Conservation (phyloP, 257 asterid genomes). For the Osmanthus fragrans region DNA sequence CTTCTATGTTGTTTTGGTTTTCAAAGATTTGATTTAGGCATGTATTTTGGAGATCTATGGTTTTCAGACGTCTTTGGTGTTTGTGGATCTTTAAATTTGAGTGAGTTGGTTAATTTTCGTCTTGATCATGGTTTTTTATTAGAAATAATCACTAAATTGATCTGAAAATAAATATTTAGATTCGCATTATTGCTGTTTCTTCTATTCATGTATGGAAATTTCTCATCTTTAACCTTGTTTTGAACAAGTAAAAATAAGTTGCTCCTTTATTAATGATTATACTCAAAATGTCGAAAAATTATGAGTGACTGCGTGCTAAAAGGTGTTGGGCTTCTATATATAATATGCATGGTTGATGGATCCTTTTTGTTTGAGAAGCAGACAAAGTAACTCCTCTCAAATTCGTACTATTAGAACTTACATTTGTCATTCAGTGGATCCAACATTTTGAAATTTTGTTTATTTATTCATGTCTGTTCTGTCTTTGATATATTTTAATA, state of each 20-base stretch:
- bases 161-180: background rate
- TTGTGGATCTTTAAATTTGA: background rate
- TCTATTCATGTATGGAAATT: background rate
- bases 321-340: background rate
- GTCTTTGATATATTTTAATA: background rate
- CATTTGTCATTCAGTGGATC: background rate
- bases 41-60: background rate
- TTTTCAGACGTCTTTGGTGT: background rate
- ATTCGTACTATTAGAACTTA: background rate
- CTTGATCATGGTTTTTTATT: background rate
- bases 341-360: background rate
- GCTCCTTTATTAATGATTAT: background rate
- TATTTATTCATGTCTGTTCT: background rate
- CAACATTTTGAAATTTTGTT: background rate
- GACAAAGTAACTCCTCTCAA: background rate
- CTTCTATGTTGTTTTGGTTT: background rate
- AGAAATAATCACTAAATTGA: background rate
- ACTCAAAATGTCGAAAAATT: background rate
- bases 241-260: background rate
- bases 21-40: background rate
- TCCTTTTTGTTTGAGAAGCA: background rate
- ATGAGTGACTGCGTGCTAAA: background rate
- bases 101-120: background rate
- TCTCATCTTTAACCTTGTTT: background rate
- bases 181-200: background rate